Evolutionary conservation across 257 asterid genomes (phyloP), one percentile per base, ranked within the genome.

Genomic region (Phtheirospermum japonicum): DNA sequence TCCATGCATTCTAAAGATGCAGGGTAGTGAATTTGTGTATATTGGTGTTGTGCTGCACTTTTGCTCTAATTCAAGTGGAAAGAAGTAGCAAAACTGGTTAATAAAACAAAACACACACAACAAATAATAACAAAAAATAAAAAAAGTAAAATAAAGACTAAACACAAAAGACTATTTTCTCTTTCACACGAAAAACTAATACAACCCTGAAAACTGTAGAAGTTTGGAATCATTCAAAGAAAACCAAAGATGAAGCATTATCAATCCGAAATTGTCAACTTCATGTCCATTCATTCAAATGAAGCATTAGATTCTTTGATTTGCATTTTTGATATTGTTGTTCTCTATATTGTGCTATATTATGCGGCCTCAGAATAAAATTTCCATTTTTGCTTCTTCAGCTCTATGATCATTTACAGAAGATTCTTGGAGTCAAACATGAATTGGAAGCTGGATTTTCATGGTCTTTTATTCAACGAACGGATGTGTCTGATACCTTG

Each of bases 391-490:
- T 75, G 56, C 66, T 73, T 67, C 61, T 76, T 67, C 82, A 90
- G 97, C 70, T 85, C 37, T 70, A 81, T 73, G 95, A 90, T 69
- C 88, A 75, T 72, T 58, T 90, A 48, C 90, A 85, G 78, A 90
- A 85, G 82, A 80, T 83, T 74, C 80, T 85, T 74, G 97, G 97
- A 57, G 81, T 85, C 71, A 90, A 85, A 76, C 89, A 80, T 74
- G 97, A 90, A 71, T 71, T 90, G 74, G 95, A 85, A 57, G 83
- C 81, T 30, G 97, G 95, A 65, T 87, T 73, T 73, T 75, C 95
- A 20, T 90, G 97, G 97, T 87, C 97, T 76, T 79, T 90, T 54
- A 64, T 87, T 72, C 97, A 85, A 67, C 76, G 86, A 75, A 71
- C 88, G 19, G 85, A 85, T 73, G 74, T 87, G 37, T 80, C 85